Base-by-base conservation (phyloP, 306 rosid species). In the Ceratonia siliqua region DNA sequence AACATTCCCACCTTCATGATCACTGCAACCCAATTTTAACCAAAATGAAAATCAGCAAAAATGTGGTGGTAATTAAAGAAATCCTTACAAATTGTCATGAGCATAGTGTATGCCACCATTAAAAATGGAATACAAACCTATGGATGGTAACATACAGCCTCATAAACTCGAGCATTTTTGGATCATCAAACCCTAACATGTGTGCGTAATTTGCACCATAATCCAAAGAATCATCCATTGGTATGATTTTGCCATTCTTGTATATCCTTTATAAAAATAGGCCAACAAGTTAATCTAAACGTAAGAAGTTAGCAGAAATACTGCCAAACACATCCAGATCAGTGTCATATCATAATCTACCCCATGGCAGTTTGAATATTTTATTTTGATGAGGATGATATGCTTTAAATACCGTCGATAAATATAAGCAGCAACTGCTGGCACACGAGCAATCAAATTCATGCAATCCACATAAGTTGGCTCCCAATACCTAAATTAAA, bases 1-100 rank as follows among this genome's bases (percentile, higher is more conserved):
- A 79, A 93, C 97, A 81, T 93, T 93, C 43, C 98, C 98, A 30
- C 98, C 98, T 84, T 93, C 98, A 78, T 93, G 98, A 81, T 93
- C 98, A 86, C 98, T 93, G 90, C 65, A 86, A 70, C 71, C 32
- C 59, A 79, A 76, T 55, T 73, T 80, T 53, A 30, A 33, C 62
- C 43, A 52, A 55, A 49, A 38, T 22, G 27, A 32, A 27, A 58
- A 74, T 55, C 46, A 70, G 15, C 13, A 65, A 61, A 73, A 45
- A 61, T 50, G 42, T 57, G 20, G 59, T 33, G 67, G 22, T 50
- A 68, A 18, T 13, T 48, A 38, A 55, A 74, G 58, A 13, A 42
- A 67, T 58, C 57, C 28, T 72, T 33, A 45, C 33, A 43, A 77
- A 70, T 27, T 21, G 39, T 64, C 20, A 46, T 74, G 62, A 48